Base-by-base conservation (phyloP, 208 protist genomes). In the Endotrypanum monterogeii region DNA sequence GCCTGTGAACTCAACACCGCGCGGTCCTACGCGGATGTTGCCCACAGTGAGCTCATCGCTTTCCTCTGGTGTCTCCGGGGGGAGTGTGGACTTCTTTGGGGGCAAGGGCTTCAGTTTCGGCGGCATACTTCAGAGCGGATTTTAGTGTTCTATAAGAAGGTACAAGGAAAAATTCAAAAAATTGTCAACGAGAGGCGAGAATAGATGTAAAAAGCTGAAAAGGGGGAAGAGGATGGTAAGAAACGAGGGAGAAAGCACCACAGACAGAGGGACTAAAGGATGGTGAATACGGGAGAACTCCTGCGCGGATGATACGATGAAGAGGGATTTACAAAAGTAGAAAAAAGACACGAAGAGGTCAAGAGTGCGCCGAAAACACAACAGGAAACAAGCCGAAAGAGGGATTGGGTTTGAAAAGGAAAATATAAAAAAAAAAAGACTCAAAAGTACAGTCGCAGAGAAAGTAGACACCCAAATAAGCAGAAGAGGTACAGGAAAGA, bases 1-100 rank as follows among this genome's bases (percentile, higher is more conserved):
- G 32, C 89, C 91, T 23, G 86, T 90, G 57, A 96, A 96, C 73
- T 90, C 86, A 1, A 96, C 89, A 0, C 91, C 91, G 30, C 79
- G 60, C 0, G 84, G 80, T 0, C 88, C 88, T 6, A 96, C 91
- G 48, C 84, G 87, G 8, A 96, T 84, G 79, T 92, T 96, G 30
- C 91, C 91, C 16, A 96, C 78, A 57, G 72, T 87, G 28, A 96
- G 78, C 71, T 87, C 91, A 66, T 96, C 79, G 44, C 87, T 86
- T 23, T 79, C 80, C 46, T 77, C 75, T n/a, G 72, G 69, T 28
- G 68, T 63, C 51, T 75, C 67, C 20, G 87, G 81, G 37, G 70
- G 60, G 14, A 72, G 50, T 20, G 67, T 86, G 23, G 39, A 73
- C 55, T 80, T 82, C 73, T 92, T 93, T 3, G 81, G 67, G 11